A percentile compares a stretch with the other conserved stretches of the same genome.
Evolutionary conservation across 208 protist species (phyloP).

Genomic region (Porcisia hertigi): DNA sequence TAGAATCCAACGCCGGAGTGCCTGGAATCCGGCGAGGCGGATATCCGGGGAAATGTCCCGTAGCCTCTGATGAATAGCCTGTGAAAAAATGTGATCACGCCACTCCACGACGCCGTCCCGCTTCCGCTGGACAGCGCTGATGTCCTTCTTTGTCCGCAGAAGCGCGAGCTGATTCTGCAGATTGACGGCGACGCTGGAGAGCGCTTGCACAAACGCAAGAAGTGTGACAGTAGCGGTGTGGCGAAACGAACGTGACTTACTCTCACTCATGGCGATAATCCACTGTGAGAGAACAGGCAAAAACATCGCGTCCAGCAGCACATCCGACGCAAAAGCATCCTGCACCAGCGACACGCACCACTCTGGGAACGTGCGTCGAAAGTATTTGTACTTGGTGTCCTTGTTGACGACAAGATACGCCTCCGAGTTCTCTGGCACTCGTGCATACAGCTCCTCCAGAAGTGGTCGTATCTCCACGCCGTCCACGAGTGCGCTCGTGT

Average conservation of each 20-base stretch:
- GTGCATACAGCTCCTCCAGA: conserved; percentile 86
- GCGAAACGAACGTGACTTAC: conserved; percentile 84
- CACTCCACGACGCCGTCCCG: conserved; percentile 52
- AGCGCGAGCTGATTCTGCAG: conserved; percentile 51
- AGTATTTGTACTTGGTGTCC: conserved; percentile 64
- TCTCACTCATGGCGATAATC: conserved; percentile 90
- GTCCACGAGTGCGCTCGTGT: conserved; percentile 53
- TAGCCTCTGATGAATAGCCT: conserved; percentile 81
- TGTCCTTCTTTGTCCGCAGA: conserved; percentile 51
- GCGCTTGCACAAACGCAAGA: conserved; percentile 71
- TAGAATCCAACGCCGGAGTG: conserved; percentile 74
- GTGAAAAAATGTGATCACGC: conserved; percentile 81
- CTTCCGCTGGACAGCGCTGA: conserved; percentile 41
- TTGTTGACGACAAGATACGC: conserved; percentile 83
- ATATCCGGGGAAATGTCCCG: conserved; percentile 86
- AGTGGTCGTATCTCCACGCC: conserved; percentile 64
- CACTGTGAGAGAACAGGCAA: conserved; percentile 69
- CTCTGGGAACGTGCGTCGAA: conserved; percentile 55
- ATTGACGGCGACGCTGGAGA: conserved; percentile 55
- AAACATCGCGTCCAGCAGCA: conserved; percentile 59
- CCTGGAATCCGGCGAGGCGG: conserved; percentile 70
- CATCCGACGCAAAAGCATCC: conserved; percentile 53
- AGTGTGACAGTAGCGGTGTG: conserved; percentile 82
- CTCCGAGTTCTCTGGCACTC: conserved; percentile 65
- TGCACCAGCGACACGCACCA: conserved; percentile 73